These are phyloP conservation scores for Boletus hoseneyae DNA, from an alignment of 1,284 basidiomycete species.

Conservation along the genomic window DNA sequence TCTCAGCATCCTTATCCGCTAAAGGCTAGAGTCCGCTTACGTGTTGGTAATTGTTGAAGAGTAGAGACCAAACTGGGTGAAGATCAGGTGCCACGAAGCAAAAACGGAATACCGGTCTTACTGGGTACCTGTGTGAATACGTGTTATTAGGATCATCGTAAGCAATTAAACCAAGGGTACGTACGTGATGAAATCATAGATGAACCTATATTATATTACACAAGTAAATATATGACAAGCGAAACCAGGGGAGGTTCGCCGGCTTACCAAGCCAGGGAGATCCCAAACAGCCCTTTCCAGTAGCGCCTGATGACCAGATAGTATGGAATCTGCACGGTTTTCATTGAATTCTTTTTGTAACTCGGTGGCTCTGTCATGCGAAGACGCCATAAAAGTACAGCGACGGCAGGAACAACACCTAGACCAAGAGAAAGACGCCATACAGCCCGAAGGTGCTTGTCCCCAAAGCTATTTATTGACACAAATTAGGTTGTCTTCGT, in stretches of 20 bases:
- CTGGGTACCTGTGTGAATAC: slow-evolving; percentile 49
- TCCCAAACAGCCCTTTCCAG: slow-evolving; percentile 63
- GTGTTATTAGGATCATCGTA: neutral
- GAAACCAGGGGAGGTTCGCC: neutral
- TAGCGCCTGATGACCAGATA: slow-evolving; percentile 79
- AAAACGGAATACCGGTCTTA: slow-evolving; percentile 32
- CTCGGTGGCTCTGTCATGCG: slow-evolving; percentile 78
- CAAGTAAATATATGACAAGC: neutral
- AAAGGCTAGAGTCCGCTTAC: slow-evolving; percentile 36
- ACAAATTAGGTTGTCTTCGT: neutral
- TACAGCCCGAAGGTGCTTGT: slow-evolving; percentile 76
- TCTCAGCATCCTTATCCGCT: neutral
- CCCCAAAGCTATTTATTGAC: slow-evolving; percentile 59
- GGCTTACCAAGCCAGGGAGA: slow-evolving; percentile 69
- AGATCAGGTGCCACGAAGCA: slow-evolving; percentile 1
- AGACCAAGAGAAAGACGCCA: slow-evolving; percentile 92
- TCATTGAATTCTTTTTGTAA: slow-evolving; percentile 77
- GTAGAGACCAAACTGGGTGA: slow-evolving; percentile 73
- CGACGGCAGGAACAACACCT: slow-evolving; percentile 77
- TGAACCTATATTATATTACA: slow-evolving; percentile 49
- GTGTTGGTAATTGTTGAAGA: slow-evolving; percentile 73
- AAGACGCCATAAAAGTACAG: slow-evolving; percentile 84
- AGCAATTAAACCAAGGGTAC: slow-evolving; percentile 24
- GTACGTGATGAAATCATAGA: slow-evolving; percentile 80
- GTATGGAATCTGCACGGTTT: slow-evolving; percentile 71